These are phyloP conservation scores for Fraxinus platypoda DNA, from an alignment of 305 asterid species.

Conservation along the genomic window DNA sequence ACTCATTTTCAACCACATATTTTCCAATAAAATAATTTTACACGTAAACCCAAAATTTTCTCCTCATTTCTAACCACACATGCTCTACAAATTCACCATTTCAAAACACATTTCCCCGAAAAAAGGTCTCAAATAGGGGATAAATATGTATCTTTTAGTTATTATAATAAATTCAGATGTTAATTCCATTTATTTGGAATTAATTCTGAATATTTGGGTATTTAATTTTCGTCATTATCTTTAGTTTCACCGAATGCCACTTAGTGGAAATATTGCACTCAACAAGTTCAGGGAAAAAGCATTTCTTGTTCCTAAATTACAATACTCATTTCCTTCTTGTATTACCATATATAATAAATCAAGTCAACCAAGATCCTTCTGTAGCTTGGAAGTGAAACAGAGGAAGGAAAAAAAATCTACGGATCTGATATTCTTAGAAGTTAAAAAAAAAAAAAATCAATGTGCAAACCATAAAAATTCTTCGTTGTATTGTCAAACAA, in stretches of 20 bases:
- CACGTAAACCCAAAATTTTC: too few relatives aligned
- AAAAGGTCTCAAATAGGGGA: too few relatives aligned
- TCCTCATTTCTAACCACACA: too few relatives aligned
- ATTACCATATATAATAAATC: background rate
- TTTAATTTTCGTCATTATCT: background rate
- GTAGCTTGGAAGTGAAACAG: background rate
- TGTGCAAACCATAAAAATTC: background rate
- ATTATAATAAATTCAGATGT: background rate
- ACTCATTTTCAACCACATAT: too few relatives aligned
- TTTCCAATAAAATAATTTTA: too few relatives aligned
- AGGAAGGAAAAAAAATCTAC: background rate
- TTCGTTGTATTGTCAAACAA: background rate
- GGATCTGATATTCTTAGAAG: background rate
- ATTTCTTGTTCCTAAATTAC: background rate
- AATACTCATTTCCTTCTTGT: background rate
- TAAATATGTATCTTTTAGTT: background rate
- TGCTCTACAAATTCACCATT: too few relatives aligned
- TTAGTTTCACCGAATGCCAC: background rate
- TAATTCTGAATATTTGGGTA: background rate
- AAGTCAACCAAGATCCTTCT: background rate
- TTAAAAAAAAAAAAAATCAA: too few relatives aligned
- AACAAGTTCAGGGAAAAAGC: background rate
- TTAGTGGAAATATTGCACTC: background rate
- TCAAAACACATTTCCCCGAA: too few relatives aligned
- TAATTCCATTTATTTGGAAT: background rate